A percentile compares a stretch with the other conserved stretches of the same genome.
Evolutionary conservation across 129 eudicot genomes (phyloP).

Genomic region (Rutidosis leptorrhynchoides): DNA sequence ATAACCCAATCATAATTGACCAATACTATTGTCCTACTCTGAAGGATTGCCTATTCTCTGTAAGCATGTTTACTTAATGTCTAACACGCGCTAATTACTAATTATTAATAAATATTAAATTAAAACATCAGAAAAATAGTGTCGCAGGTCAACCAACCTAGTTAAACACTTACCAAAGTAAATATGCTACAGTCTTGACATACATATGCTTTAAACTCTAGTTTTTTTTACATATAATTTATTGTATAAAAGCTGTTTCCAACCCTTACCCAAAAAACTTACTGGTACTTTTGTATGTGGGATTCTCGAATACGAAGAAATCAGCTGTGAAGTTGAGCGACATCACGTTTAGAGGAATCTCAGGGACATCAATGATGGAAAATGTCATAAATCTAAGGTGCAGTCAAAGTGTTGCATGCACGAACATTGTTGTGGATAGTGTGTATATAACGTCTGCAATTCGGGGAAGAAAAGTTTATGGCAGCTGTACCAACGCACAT

Average conservation of each 20-base stretch:
- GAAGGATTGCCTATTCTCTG: constrained; percentile 40
- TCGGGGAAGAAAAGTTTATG: constrained; percentile 44
- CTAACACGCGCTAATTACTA: neutral
- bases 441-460: constrained; percentile 45
- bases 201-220: neutral
- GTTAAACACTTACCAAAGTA: neutral
- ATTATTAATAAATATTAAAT: neutral
- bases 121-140: neutral
- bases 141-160: neutral
- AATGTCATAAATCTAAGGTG: constrained; percentile 61
- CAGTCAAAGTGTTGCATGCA: constrained; percentile 57
- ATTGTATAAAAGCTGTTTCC: neutral
- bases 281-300: constrained; percentile 8
- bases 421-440: constrained; percentile 41
- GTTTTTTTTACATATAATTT: neutral
- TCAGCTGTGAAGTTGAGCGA: constrained; percentile 53
- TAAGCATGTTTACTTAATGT: constrained; percentile 23
- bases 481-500: constrained; percentile 52
- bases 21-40: constrained; percentile 60
- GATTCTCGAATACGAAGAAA: constrained; percentile 32
- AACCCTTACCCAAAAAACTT: neutral
- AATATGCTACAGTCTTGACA: neutral
- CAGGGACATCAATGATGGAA: constrained; percentile 56
- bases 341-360: constrained; percentile 41
- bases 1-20: constrained; percentile 62